Base-by-base conservation (phyloP, 2,329 filamentous ascomycete species). In the Exophiala spinifera region DNA sequence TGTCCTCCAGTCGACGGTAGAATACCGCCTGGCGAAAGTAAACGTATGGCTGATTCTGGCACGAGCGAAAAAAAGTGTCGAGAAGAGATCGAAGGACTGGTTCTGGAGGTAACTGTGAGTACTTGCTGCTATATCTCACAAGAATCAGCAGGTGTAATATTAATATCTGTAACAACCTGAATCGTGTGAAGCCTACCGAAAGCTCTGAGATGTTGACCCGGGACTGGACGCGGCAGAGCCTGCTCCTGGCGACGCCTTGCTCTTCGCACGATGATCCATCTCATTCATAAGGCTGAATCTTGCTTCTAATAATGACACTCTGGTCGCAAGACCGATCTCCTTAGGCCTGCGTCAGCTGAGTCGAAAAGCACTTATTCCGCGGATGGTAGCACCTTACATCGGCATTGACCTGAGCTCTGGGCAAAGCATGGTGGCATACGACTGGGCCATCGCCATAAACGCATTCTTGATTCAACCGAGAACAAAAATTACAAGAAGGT, bases 401-500 rank as follows among this genome's bases (percentile, higher is more conserved):
- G 14, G 28, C 44, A 42, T 37, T 42, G 23, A 42, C 13, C 20
- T 53, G 53, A 7, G 42, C 33, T 20, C 23, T 25, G 23, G 23
- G 23, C 23, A 25, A 25, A 25, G 23, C 23, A 25, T 49, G 45
- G 48, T 49, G 51, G 15, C 44, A 47, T n/a, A 51, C 23, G 23
- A 25, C n/a, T 2, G 53, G 48, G 17, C 34, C 34, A 14, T 56
- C 49, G 13, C 66, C 66, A 14, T 66, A 68, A 14, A 61, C 51
- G 31, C 66, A 67, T 11, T 56, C 46, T 3, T 63, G 51, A 2
- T 57, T 58, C 53, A 60, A 64, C n/a, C 65, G 63, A 10, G 64
- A 62, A 46, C 65, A 68, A 28, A 64, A 65, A 10, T 55, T 64
- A 77, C 94, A 99, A 0, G 91, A 89, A 2, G 94, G 94, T 71